Percentiles rank a stretch among this genome's conserved stretches.
These are phyloP conservation scores for Chaetomium olivaceum DNA, from an alignment of 2,329 filamentous ascomycete species.

Conservation along the genomic window DNA sequence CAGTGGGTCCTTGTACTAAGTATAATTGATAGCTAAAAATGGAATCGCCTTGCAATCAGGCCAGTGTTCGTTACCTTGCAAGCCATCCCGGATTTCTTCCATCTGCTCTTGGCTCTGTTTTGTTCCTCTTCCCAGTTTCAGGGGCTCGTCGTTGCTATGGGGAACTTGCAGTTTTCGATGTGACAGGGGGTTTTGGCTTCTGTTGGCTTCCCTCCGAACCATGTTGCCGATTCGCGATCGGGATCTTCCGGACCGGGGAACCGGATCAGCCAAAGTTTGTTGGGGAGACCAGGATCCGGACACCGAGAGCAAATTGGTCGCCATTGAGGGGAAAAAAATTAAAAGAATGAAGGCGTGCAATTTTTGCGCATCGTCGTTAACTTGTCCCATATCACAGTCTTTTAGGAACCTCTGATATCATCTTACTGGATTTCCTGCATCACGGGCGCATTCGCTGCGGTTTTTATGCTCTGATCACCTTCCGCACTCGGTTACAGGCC, in stretches of 20 bases:
- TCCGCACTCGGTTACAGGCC: slow-evolving; percentile 16
- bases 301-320: slow-evolving; percentile 9
- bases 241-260: slow-evolving; percentile 22
- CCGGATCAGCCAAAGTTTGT: slow-evolving; percentile 20
- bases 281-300: slow-evolving; percentile 17
- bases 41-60: background rate
- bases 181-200: slow-evolving; percentile 9
- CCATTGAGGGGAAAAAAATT: slow-evolving; percentile 20
- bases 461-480: slow-evolving; percentile 10
- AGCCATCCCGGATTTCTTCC: background rate
- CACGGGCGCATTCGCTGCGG: slow-evolving; percentile 8
- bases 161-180: background rate
- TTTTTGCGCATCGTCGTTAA: slow-evolving; percentile 13
- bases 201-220: slow-evolving; percentile 14
- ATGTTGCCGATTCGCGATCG: slow-evolving; percentile 17
- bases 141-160: slow-evolving; percentile 15
- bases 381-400: background rate
- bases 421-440: background rate
- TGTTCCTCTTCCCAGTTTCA: slow-evolving; percentile 1
- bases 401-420: background rate
- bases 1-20: background rate
- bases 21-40: slow-evolving; percentile 12
- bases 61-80: background rate
- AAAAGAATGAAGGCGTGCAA: slow-evolving; percentile 6
- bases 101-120: background rate